Base-by-base conservation (phyloP, 331 rosid genomes). In the Prunus yedoensis region DNA sequence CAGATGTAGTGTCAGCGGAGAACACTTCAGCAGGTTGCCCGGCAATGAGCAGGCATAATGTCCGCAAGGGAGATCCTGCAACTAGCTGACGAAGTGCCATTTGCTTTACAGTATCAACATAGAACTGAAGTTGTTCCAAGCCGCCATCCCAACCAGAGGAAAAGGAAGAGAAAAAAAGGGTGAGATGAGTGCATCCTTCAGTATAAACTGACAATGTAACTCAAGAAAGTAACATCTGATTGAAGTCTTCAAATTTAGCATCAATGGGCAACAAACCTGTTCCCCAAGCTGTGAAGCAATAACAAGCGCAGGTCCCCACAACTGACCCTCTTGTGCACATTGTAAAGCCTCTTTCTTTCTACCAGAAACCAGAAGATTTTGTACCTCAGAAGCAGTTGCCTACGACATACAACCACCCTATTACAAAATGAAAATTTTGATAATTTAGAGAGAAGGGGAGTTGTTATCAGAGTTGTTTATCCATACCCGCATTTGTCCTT, bases 251-350 rank as follows among this genome's bases (percentile, higher is more conserved):
- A 41, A 65, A 21, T 61, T 80, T 47, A 45, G 28, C 46, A 38
- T 43, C 41, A 76, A 23, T 30, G 66, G 63, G 77, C 58, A 81
- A 76, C 87, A 80, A 75, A 91, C 98, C 96, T 94, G 95, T 41
- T 94, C 92, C 23, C 98, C 98, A 73, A 94, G 96, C 86, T 94
- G 96, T 74, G 97, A 88, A 85, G 98, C 95, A 87, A 94, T 93
- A 81, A 94, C 95, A 83, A 94, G 92, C 2, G 97, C 97, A 61
- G 96, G 97, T 61, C 98, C 98, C 98, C 98, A 94, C 85, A 94
- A 74, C 17, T 94, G 98, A 73, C 97, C 97, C 75, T 84, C 95
- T 83, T 91, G 96, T 38, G 98, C 98, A 84, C 82, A 83, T 70
- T 91, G 93, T 75, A 91, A 83, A 75, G 98, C 98, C 79, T 94